Conservation (phyloP, 2,329 filamentous ascomycete genomes). For the Elsinoe batatas region DNA sequence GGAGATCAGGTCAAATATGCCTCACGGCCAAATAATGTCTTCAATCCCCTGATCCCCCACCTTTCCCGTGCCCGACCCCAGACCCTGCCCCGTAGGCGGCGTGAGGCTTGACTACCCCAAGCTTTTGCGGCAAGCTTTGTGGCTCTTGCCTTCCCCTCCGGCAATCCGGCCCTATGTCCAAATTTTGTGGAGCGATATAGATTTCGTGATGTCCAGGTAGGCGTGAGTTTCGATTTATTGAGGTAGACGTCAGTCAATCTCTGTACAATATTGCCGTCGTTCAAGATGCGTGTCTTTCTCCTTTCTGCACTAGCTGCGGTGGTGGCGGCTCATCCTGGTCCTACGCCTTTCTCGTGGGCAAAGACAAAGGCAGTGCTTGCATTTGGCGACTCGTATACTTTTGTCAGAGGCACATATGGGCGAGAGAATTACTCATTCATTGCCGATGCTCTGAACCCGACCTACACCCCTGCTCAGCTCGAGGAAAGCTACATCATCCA, state of each 20-base stretch:
- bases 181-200: neutral
- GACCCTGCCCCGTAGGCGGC: neutral
- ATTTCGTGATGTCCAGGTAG: neutral
- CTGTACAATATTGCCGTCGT: neutral
- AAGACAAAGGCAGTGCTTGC: constrained; percentile 24
- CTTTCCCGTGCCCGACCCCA: no score
- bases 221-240: no score
- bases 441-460: constrained; percentile 40
- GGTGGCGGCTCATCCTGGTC: neutral
- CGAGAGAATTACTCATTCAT: constrained; percentile 46
- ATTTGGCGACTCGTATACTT: constrained; percentile 45
- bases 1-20: neutral
- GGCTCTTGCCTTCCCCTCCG: neutral
- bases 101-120: neutral
- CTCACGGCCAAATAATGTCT: no score
- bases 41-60: no score
- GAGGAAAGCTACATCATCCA: constrained; percentile 43
- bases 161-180: neutral
- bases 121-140: neutral
- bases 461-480: constrained; percentile 36
- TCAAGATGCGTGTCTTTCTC: neutral
- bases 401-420: constrained; percentile 44
- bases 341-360: neutral
- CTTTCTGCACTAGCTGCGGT: neutral
- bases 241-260: neutral